Evolutionary conservation across 805 yeast genomes (phyloP).

Genomic region (Metschnikowia reukaufii): DNA sequence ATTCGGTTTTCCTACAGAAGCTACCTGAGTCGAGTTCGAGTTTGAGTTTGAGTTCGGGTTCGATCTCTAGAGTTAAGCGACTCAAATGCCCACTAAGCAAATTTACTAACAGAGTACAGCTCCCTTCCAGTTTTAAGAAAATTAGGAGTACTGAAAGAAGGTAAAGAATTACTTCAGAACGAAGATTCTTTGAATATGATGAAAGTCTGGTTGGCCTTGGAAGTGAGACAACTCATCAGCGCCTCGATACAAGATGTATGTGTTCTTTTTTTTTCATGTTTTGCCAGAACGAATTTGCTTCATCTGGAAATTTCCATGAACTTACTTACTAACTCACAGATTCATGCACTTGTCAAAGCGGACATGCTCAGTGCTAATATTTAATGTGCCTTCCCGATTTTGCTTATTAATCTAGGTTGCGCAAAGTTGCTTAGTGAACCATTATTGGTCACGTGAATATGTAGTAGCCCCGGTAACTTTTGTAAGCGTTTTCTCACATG

Average conservation of each 20-base stretch:
- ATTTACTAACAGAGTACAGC: constrained; percentile 37
- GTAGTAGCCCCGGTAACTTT: too few species aligned
- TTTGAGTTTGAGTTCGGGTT: too few species aligned
- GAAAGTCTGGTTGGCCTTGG: constrained; percentile 88
- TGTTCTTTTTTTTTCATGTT: constrained; percentile 19
- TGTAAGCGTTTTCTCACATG: too few species aligned
- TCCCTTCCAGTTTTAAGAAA: constrained; percentile 84
- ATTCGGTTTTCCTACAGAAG: constrained; percentile 43
- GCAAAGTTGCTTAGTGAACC: too few species aligned
- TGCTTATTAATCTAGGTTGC: too few species aligned
- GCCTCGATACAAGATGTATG: constrained; percentile 80
- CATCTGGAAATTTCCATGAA: background rate
- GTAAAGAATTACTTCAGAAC: constrained; percentile 53
- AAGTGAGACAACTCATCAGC: constrained; percentile 80
- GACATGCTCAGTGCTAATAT: constrained; percentile 48
- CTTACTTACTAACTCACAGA: constrained; percentile 27
- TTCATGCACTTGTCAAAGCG: constrained; percentile 44
- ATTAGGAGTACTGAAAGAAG: constrained; percentile 69
- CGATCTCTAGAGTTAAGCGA: too few species aligned
- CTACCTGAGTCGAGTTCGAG: constrained; percentile 18
- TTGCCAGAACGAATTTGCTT: background rate
- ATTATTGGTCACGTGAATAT: too few species aligned
- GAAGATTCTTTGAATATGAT: constrained; percentile 74
- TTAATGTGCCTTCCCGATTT: too few species aligned
- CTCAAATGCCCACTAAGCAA: background rate